A percentile compares a stretch with the other conserved stretches of the same genome.
Evolutionary conservation across 805 yeast species (phyloP).

Genomic region (Kregervanrija pseudodelftensis): DNA sequence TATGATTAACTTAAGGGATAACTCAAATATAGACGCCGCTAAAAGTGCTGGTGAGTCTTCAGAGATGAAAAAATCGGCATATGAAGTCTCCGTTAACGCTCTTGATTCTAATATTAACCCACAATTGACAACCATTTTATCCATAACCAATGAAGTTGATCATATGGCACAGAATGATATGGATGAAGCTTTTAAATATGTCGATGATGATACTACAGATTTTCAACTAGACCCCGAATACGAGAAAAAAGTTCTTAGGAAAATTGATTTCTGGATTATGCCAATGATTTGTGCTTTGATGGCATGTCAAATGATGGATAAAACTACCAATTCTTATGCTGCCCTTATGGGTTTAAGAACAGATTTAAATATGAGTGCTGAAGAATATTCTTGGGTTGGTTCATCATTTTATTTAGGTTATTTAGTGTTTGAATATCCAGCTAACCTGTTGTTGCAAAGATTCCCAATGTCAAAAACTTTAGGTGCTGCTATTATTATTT

Average conservation of each 20-base stretch:
- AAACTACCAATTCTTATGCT: conserved; percentile 25
- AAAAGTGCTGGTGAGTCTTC: neutral
- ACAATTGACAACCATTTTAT: conserved; percentile 3
- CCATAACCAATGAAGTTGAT: conserved; percentile 2
- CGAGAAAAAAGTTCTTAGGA: conserved; percentile 27
- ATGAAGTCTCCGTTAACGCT: neutral
- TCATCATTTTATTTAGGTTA: conserved; percentile 32
- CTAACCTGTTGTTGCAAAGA: conserved; percentile 44
- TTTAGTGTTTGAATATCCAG: conserved; percentile 42
- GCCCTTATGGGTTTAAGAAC: conserved; percentile 20
- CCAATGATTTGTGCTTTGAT: conserved; percentile 45
- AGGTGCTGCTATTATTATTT: conserved; percentile 41
- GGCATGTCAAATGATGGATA: conserved; percentile 42
- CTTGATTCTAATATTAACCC: neutral
- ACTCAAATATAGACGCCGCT: neutral
- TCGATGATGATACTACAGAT: conserved; percentile 5
- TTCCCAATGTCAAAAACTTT: conserved; percentile 50
- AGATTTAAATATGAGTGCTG: conserved; percentile 21
- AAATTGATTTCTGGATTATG: conserved; percentile 36
- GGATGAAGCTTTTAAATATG: conserved; percentile 5
- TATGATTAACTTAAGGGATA: neutral
- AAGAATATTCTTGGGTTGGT: conserved; percentile 25
- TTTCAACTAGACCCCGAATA: conserved; percentile 16
- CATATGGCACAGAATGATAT: neutral
- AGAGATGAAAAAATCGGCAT: neutral